phyloP scores from a whole-genome alignment of 139 green algal species.

The Chlorella ohadii region DNA sequence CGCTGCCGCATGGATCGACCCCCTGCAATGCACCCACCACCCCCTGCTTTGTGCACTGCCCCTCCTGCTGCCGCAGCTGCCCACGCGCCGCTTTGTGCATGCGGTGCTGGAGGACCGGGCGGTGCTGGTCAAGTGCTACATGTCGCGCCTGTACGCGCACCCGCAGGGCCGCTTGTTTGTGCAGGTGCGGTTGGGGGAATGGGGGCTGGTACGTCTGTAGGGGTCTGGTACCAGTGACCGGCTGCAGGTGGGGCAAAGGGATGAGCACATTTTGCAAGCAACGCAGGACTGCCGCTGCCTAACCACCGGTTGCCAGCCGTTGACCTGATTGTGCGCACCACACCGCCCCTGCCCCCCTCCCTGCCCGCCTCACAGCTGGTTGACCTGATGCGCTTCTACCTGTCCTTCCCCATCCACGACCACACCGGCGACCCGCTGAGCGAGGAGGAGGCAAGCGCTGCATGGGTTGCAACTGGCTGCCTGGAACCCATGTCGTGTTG shows the following conservation, averaged over 20 bases:
- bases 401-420: constrained; percentile 94
- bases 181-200: background rate
- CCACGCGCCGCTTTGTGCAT: constrained; percentile 86
- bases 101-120: constrained; percentile 84
- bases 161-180: constrained; percentile 38
- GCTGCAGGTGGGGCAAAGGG: too few relatives aligned
- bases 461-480: too few relatives aligned
- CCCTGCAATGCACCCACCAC: background rate
- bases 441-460: constrained; percentile 75
- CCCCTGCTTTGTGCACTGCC: background rate
- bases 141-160: constrained; percentile 58
- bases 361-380: constrained; percentile 77
- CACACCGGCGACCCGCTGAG: constrained; percentile 87
- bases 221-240: too few relatives aligned
- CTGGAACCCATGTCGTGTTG: too few relatives aligned
- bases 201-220: background rate
- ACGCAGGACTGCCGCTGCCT: too few relatives aligned
- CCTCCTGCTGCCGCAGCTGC: constrained; percentile 70
- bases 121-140: constrained; percentile 82
- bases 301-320: too few relatives aligned
- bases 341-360: background rate
- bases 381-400: constrained; percentile 90
- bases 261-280: too few relatives aligned
- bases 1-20: too few relatives aligned
- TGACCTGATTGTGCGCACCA: too few relatives aligned